Base-by-base conservation (phyloP, 2,329 filamentous ascomycete species). In the Fusarium sp. region DNA sequence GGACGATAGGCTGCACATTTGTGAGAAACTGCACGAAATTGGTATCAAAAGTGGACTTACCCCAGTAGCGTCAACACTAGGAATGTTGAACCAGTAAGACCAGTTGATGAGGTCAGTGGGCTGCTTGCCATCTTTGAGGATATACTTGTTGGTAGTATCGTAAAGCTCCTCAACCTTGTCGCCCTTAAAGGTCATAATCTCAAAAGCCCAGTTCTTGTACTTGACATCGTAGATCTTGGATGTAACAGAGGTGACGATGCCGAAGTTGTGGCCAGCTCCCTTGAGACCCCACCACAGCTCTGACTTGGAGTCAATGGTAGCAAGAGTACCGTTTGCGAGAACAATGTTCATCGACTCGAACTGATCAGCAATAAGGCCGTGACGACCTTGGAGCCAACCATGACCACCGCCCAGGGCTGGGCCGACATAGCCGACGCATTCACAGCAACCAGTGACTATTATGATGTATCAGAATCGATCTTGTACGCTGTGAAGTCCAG, bases 161-260 rank as follows among this genome's bases (percentile, higher is more conserved):
- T 84, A 87, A 6, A 86, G 74, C 11, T 73, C 75, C 62, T 84
- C 82, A 14, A 86, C 79, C 65, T 86, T 81, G 40, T 85, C 81
- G 3, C 82, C 81, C 7, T 75, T 80, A 63, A 82, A 86, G 30
- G 79, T 76, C 41, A 85, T 73, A 0, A 76, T 82, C 55, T 80
- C 62, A 17, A 72, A 65, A 1, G 67, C 67, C 70, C 70, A 72
- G 28, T 72, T 50, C 26, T 43, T 58, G 14, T 65, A 28, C 55
- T 71, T 32, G n/a, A 67, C 49, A 6, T 71, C 53, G 8, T 73
- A 75, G 5, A 79, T 72, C 48, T 78, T 79, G 44, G 79, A 65
- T 22, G 58, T 63, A 9, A 63, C 35, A 5, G 64, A 69, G 5
- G 74, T 76, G 15, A 76, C 73, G 3, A 79, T 75, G 19, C 73